These are phyloP conservation scores for Neonectria sp. DNA, from an alignment of 2,329 filamentous ascomycete genomes.

Conservation along the genomic window DNA sequence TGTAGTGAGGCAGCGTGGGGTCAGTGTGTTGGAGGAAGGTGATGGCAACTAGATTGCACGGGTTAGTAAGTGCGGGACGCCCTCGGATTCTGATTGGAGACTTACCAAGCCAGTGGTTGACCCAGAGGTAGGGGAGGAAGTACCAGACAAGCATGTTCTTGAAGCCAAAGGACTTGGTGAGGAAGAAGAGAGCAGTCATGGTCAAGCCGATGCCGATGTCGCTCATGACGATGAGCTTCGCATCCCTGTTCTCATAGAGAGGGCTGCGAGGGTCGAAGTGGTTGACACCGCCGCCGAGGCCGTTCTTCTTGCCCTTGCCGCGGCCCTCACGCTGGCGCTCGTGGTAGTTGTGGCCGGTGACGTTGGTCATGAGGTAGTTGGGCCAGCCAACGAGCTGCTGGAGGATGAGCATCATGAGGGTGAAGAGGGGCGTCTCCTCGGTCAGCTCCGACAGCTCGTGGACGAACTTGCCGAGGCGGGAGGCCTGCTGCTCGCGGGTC, in stretches of 20 bases:
- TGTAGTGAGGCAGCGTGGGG: constrained; percentile 93
- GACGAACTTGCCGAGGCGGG: constrained; percentile 78
- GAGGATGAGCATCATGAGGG: constrained; percentile 78
- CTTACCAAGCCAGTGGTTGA: constrained; percentile 99
- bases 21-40: constrained; percentile 98
- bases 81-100: constrained; percentile 2
- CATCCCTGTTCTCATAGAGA: constrained; percentile 92
- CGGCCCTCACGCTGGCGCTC: constrained; percentile 93
- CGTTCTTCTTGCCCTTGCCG: constrained; percentile 93
- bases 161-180: constrained; percentile 86
- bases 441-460: constrained; percentile 91
- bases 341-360: constrained; percentile 97
- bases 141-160: constrained; percentile 95
- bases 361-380: constrained; percentile 90
- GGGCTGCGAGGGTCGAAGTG: constrained; percentile 93
- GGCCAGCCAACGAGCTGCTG: constrained; percentile 97
- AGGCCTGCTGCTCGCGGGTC: constrained; percentile 86
- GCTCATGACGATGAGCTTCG: constrained; percentile 87
- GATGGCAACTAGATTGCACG: constrained; percentile 84
- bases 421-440: constrained; percentile 94
- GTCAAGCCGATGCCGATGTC: constrained; percentile 84
- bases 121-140: constrained; percentile 94
- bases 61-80: constrained; percentile 39
- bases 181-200: constrained; percentile 72
- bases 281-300: constrained; percentile 85